A percentile compares a stretch with the other conserved stretches of the same genome.
Conservation (phyloP, 2,329 filamentous ascomycete genomes). For the Cladobotryum protrusum region DNA sequence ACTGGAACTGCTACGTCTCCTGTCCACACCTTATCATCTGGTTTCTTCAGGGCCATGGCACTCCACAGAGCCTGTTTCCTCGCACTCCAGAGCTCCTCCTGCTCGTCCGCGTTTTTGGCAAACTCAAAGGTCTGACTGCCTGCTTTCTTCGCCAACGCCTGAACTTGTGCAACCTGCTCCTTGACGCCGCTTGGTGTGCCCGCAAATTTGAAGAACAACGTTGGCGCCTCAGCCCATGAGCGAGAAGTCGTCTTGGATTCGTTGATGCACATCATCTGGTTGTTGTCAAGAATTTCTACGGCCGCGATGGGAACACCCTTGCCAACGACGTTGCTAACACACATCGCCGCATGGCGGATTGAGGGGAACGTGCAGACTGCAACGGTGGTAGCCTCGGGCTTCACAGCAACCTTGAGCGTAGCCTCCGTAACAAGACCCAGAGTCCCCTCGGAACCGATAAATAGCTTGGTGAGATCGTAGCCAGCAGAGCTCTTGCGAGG, state of each 20-base stretch:
- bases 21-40: conserved; percentile 72
- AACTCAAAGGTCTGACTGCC: conserved; percentile 71
- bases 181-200: conserved; percentile 66
- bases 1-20: conserved; percentile 83
- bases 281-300: conserved; percentile 88
- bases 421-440: conserved; percentile 89
- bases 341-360: conserved; percentile 68
- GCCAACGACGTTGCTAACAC: conserved; percentile 72
- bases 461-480: conserved; percentile 84
- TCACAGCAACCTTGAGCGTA: conserved; percentile 77
- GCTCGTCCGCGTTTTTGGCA: conserved; percentile 62
- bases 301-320: conserved; percentile 80
- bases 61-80: conserved; percentile 81
- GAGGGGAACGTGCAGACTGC: conserved; percentile 59
- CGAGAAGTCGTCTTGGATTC: conserved; percentile 59
- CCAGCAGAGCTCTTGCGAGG: conserved; percentile 86
- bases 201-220: conserved; percentile 79
- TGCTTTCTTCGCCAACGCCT: conserved; percentile 52
- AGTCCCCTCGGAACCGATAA: conserved; percentile 88
- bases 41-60: conserved; percentile 61
- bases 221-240: conserved; percentile 65
- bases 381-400: conserved; percentile 72
- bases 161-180: conserved; percentile 68
- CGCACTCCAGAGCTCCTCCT: conserved; percentile 73
- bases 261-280: conserved; percentile 73